A percentile compares a stretch with the other conserved stretches of the same genome.
Conservation (phyloP, 2,329 filamentous ascomycete genomes). For the Talaromyces sp. region DNA sequence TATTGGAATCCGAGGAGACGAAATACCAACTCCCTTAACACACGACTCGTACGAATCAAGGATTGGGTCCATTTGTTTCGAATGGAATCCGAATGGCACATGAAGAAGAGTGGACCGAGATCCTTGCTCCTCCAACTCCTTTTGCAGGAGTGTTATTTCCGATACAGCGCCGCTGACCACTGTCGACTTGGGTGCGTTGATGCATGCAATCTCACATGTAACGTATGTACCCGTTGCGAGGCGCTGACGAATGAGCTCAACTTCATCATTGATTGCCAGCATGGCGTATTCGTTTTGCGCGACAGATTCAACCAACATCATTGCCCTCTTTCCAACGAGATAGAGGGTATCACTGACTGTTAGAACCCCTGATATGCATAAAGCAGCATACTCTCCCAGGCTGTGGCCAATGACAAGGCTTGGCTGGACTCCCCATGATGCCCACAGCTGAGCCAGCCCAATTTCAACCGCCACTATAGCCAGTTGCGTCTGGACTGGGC, state of each 20-base stretch:
- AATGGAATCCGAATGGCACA: constrained; percentile 45
- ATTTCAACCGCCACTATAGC: constrained; percentile 27
- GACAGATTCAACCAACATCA: constrained; percentile 16
- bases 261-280: not conserved
- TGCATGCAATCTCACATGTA: constrained; percentile 25
- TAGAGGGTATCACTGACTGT: constrained; percentile 23
- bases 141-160: constrained; percentile 31
- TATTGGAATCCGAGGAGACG: constrained; percentile 35
- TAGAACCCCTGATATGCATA: constrained; percentile 25
- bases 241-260: not conserved
- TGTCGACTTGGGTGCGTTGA: constrained; percentile 38
- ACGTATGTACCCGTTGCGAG: not conserved
- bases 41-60: constrained; percentile 34
- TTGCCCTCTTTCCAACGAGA: constrained; percentile 25
- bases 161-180: constrained; percentile 36
- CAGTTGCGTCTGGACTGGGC: constrained; percentile 24
- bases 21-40: constrained; percentile 33
- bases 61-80: constrained; percentile 42
- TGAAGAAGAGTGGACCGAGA: constrained; percentile 37
- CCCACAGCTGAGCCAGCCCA: constrained; percentile 25
- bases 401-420: constrained; percentile 29
- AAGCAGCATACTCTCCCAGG: constrained; percentile 27
- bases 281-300: not conserved
- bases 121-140: constrained; percentile 27
- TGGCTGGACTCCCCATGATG: constrained; percentile 24